A percentile compares a stretch with the other conserved stretches of the same genome.
Conservation (phyloP, 495 filamentous ascomycete species). For the Bryoglossum gracile region DNA sequence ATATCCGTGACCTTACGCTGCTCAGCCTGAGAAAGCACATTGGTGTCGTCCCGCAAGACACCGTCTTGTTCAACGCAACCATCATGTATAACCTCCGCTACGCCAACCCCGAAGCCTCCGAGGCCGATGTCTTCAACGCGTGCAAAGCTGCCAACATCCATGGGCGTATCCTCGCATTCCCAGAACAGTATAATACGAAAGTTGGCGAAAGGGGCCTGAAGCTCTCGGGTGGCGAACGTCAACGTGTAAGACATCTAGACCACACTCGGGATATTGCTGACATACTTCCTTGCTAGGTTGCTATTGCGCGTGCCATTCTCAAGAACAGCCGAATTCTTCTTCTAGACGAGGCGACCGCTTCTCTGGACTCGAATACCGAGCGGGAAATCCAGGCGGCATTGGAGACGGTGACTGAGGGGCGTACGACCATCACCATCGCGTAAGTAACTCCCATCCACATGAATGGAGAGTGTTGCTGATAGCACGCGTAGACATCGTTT, state of each 20-base stretch:
- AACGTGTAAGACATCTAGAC: constrained; percentile 29
- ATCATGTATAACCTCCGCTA: constrained; percentile 42
- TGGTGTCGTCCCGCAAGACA: constrained; percentile 43
- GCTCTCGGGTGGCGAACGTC: constrained; percentile 36
- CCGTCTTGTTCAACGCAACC: constrained; percentile 36
- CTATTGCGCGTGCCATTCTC: constrained; percentile 62
- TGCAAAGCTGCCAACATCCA: constrained; percentile 33
- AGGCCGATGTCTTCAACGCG: constrained; percentile 35
- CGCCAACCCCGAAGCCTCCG: constrained; percentile 28
- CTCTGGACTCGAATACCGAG: constrained; percentile 41
- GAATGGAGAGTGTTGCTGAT: background rate
- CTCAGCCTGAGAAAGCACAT: constrained; percentile 40
- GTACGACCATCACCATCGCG: constrained; percentile 41
- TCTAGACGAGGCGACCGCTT: constrained; percentile 8
- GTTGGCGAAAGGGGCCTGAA: constrained; percentile 31
- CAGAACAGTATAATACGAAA: constrained; percentile 41
- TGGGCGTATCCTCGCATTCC: constrained; percentile 31
- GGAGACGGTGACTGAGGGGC: constrained; percentile 49
- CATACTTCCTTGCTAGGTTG: constrained; percentile 30
- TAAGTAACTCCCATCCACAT: constrained; percentile 3
- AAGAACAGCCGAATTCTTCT: constrained; percentile 5
- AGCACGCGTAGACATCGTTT: constrained; percentile 5
- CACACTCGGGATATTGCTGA: constrained; percentile 3
- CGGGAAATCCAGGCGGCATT: constrained; percentile 52
- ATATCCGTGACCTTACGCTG: constrained; percentile 58